Evolutionary conservation across 2,329 filamentous ascomycete species (phyloP).

Genomic region (Rutstroemia sydowiana): DNA sequence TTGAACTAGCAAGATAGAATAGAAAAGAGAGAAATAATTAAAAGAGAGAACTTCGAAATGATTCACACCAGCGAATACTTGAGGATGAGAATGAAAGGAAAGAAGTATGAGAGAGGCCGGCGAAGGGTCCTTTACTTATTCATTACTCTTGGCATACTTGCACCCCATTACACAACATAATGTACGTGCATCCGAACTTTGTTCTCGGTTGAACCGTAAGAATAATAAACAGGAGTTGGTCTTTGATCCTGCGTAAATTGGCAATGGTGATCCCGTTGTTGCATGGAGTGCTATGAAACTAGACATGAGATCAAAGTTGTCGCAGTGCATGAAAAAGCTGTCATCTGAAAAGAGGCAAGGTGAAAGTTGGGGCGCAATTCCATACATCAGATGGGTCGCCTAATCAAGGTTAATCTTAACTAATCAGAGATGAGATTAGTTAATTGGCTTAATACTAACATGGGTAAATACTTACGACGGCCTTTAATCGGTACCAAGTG

Average conservation of each 20-base stretch:
- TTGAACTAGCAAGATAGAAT: conserved; percentile 29
- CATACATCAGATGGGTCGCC: conserved; percentile 14
- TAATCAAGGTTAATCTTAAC: conserved; percentile 14
- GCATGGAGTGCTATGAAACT: conserved; percentile 27
- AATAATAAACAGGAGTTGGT: conserved; percentile 17
- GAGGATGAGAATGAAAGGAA: conserved; percentile 18
- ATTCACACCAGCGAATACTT: conserved; percentile 17
- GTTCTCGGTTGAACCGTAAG: not conserved
- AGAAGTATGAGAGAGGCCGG: conserved; percentile 15
- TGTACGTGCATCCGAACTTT: conserved; percentile 5
- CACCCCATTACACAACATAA: too few species aligned
- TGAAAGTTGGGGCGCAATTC: not conserved
- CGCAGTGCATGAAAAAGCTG: conserved; percentile 17
- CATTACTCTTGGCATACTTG: conserved; percentile 25
- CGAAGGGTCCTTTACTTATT: conserved; percentile 26
- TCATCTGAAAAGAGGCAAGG: conserved; percentile 18
- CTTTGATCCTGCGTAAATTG: conserved; percentile 18
- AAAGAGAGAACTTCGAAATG: conserved; percentile 25
- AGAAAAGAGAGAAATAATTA: conserved; percentile 24
- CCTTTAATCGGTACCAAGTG: conserved; percentile 9
- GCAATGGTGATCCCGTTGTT: conserved; percentile 26
- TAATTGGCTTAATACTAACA: too few species aligned
- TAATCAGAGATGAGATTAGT: too few species aligned
- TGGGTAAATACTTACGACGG: not conserved
- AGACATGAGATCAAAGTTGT: conserved; percentile 24